Evolutionary conservation across 352 stramenopile species (phyloP).

Genomic region (Globisporangium recalcitrans): DNA sequence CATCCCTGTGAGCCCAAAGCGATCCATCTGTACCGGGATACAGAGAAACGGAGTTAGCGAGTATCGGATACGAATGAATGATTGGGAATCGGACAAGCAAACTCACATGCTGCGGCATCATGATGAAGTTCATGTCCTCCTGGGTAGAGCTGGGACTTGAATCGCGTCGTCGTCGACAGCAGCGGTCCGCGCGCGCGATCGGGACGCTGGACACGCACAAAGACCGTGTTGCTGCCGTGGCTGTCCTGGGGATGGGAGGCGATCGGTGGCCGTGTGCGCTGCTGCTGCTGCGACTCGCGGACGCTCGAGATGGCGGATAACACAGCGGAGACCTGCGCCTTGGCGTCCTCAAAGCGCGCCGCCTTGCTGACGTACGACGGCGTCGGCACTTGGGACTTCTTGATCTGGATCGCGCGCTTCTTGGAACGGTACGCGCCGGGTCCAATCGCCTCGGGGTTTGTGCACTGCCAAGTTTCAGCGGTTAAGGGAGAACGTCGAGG

Average conservation of each 20-base stretch:
- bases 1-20: constrained; percentile 45
- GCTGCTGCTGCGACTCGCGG: neutral
- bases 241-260: neutral
- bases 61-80: neutral
- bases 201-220: constrained; percentile 15
- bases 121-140: constrained; percentile 62
- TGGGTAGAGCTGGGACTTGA: constrained; percentile 55
- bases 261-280: neutral
- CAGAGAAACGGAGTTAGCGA: neutral
- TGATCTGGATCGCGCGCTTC: constrained; percentile 52
- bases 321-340: constrained; percentile 43
- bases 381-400: constrained; percentile 52
- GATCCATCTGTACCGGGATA: constrained; percentile 32
- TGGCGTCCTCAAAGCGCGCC: constrained; percentile 48
- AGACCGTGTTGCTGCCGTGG: constrained; percentile 7
- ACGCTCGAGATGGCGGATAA: constrained; percentile 17
- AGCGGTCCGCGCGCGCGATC: constrained; percentile 42
- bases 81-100: neutral
- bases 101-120: constrained; percentile 63
- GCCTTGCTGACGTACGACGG: constrained; percentile 54
- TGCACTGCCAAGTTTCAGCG: neutral
- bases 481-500: constrained; percentile 10
- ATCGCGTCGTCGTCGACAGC: constrained; percentile 57
- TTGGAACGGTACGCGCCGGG: constrained; percentile 57
- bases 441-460: constrained; percentile 49